phyloP scores from a whole-genome alignment of 257 asterid species.

The Forsythia viridissima region DNA sequence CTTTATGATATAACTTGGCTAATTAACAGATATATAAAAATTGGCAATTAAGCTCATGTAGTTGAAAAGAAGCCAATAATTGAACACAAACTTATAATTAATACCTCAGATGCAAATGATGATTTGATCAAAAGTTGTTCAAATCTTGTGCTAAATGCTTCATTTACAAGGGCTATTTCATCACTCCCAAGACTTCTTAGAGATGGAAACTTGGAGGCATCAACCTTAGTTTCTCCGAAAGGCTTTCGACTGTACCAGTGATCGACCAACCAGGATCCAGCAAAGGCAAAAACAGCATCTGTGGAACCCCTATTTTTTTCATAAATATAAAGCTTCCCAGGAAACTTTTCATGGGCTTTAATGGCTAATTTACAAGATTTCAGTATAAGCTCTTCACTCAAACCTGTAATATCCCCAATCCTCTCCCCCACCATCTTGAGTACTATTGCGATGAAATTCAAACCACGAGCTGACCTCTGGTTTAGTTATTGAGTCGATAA shows the following conservation, averaged over 20 bases:
- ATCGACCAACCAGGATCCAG: conserved; percentile 65
- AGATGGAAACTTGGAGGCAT: conserved; percentile 51
- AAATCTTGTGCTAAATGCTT: conserved; percentile 61
- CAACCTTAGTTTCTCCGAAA: conserved; percentile 64
- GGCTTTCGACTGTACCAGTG: conserved; percentile 55
- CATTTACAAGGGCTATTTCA: conserved; percentile 60
- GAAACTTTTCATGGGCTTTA: conserved; percentile 65
- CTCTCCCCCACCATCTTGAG: conserved; percentile 44
- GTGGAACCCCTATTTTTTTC: conserved; percentile 47
- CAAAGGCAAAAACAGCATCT: conserved; percentile 63
- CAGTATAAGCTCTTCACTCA: conserved; percentile 55
- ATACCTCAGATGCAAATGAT: conserved; percentile 64
- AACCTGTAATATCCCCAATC: conserved; percentile 53
- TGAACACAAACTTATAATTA: too few relatives aligned
- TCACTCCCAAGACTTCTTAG: conserved; percentile 60
- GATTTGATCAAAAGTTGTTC: conserved; percentile 44
- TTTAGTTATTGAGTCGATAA: too few relatives aligned
- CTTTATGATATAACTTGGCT: too few relatives aligned
- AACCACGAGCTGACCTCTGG: too few relatives aligned
- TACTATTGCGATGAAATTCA: too few relatives aligned
- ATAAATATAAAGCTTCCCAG: conserved; percentile 49
- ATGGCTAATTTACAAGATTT: conserved; percentile 61
- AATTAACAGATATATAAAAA: too few relatives aligned
- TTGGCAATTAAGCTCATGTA: conserved; percentile 13
- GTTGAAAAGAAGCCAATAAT: neutral